phyloP scores from a whole-genome alignment of 2,329 filamentous ascomycete genomes.

The Zymoseptoria tritici region DNA sequence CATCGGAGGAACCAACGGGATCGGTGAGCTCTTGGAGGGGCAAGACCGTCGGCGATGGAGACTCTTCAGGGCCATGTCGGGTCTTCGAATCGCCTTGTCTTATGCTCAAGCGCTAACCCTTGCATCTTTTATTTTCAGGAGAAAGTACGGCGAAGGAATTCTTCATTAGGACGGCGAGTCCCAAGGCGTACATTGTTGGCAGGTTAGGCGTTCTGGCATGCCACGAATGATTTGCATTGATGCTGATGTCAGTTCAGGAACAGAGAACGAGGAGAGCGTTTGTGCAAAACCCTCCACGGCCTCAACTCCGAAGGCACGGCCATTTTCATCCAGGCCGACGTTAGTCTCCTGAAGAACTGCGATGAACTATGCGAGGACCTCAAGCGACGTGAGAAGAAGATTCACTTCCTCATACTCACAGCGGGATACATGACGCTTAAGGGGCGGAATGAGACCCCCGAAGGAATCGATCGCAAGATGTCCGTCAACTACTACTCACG shows the following conservation, averaged over 20 bases:
- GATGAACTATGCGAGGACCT: conserved; percentile 43
- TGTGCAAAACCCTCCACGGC: conserved; percentile 32
- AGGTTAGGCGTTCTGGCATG: conserved; percentile 18
- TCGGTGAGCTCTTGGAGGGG: not conserved
- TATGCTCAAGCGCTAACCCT: not conserved
- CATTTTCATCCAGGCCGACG: conserved; percentile 37
- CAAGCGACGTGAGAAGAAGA: conserved; percentile 40
- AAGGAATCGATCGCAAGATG: conserved; percentile 49
- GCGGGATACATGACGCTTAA: conserved; percentile 41
- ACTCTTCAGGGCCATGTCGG: not conserved
- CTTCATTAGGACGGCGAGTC: conserved; percentile 32
- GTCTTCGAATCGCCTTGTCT: too few species aligned
- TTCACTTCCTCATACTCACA: conserved; percentile 51
- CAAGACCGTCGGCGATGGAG: not conserved
- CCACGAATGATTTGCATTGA: not conserved
- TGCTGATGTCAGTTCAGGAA: conserved; percentile 23
- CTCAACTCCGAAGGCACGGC: conserved; percentile 33
- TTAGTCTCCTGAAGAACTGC: conserved; percentile 35
- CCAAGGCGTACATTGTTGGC: conserved; percentile 38
- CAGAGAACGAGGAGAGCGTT: conserved; percentile 29
- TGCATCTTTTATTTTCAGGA: conserved; percentile 27
- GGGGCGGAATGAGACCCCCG: conserved; percentile 45
- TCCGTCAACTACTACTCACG: conserved; percentile 52
- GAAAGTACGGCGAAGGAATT: conserved; percentile 38
- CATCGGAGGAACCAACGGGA: conserved; percentile 28